Percentiles rank a stretch among this genome's conserved stretches.
These are phyloP conservation scores for Globisporangium lucens DNA, from an alignment of 352 stramenopile species.

Conservation along the genomic window DNA sequence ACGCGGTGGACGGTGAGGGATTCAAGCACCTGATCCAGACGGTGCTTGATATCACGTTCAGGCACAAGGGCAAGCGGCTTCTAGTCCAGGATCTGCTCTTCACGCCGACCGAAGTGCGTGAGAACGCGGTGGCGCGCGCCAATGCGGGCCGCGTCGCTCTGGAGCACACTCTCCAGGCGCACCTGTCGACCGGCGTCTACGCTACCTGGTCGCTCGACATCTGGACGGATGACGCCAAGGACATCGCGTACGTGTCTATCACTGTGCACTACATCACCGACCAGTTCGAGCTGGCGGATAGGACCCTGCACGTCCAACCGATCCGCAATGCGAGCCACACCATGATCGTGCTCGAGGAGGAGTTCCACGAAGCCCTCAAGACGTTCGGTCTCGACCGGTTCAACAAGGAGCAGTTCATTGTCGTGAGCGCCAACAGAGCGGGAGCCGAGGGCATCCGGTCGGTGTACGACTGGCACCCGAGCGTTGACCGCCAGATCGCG, in stretches of 20 bases:
- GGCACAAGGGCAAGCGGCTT: constrained; percentile 1
- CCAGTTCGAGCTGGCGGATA: neutral
- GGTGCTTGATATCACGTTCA: neutral
- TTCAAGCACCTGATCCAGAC: constrained; percentile 1
- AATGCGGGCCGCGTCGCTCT: neutral
- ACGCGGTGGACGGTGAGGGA: neutral
- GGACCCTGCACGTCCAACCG: neutral
- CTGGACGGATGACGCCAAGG: neutral
- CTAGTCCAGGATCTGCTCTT: neutral
- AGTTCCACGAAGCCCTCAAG: neutral
- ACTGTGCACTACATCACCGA: neutral
- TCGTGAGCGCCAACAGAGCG: neutral
- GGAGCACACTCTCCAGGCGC: neutral
- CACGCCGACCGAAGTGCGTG: neutral
- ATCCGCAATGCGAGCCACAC: neutral
- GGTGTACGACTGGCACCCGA: constrained; percentile 3
- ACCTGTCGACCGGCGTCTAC: neutral
- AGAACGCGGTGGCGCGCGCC: constrained; percentile 1
- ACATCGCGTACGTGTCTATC: neutral
- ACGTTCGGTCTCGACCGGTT: neutral
- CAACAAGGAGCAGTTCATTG: constrained; percentile 3
- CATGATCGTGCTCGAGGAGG: neutral
- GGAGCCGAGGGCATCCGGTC: too few relatives aligned
- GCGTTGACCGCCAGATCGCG: neutral
- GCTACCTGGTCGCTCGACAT: neutral